Evolutionary conservation across 2,329 filamentous ascomycete genomes (phyloP).

Genomic region (Curvularia verruculosa): DNA sequence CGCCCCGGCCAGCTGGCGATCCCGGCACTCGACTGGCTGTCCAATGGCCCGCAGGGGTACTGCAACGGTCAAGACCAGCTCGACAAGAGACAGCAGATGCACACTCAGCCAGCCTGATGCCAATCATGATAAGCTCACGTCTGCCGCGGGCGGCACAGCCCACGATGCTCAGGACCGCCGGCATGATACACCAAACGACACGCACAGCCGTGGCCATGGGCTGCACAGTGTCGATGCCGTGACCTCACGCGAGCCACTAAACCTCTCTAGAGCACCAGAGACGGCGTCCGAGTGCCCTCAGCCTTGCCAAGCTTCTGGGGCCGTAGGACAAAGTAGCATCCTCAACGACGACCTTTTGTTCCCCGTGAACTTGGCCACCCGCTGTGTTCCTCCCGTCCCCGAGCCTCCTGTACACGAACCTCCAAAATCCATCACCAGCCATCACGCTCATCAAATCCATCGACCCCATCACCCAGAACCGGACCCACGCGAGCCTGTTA

Average conservation of each 20-base stretch:
- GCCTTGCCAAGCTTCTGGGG: conserved; percentile 28
- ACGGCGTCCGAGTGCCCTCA: conserved; percentile 3
- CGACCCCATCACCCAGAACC: neutral
- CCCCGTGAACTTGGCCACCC: conserved; percentile 4
- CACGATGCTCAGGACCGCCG: too few relatives aligned
- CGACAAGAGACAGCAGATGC: conserved; percentile 24
- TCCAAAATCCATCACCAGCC: neutral
- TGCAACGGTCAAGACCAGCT: conserved; percentile 31
- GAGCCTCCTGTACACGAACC: neutral
- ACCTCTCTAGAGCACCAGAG: conserved; percentile 22
- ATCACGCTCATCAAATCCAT: neutral
- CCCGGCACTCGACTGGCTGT: conserved; percentile 16
- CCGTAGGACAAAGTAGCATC: conserved; percentile 20
- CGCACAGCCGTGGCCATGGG: conserved; percentile 3
- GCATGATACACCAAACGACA: neutral
- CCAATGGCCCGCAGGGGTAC: conserved; percentile 32
- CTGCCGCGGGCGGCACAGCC: neutral
- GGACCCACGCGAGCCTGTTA: conserved; percentile 1
- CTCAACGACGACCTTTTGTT: conserved; percentile 9
- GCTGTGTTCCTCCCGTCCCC: neutral
- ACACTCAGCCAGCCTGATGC: conserved; percentile 19
- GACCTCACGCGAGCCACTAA: conserved; percentile 24
- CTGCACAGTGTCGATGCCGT: conserved; percentile 18
- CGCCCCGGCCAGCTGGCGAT: conserved; percentile 27
- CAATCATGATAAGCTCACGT: conserved; percentile 12